Conservation (phyloP, 2,329 filamentous ascomycete genomes). For the Coniochaeta sp. region DNA sequence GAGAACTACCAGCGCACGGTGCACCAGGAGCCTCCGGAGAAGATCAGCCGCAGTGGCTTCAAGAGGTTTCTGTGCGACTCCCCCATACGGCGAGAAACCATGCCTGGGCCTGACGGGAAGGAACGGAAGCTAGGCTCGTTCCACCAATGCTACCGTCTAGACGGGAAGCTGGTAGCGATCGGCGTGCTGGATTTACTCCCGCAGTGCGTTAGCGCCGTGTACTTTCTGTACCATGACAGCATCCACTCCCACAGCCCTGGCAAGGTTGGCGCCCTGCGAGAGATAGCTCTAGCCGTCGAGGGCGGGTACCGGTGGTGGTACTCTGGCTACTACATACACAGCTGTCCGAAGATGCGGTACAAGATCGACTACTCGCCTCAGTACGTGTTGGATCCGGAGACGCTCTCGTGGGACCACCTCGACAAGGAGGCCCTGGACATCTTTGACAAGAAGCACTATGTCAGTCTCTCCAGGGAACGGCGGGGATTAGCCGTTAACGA, state of each 20-base stretch:
- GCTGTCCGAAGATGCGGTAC: constrained; percentile 76
- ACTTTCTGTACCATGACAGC: constrained; percentile 74
- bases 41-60: constrained; percentile 57
- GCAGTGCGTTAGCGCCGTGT: constrained; percentile 71
- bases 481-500: constrained; percentile 9
- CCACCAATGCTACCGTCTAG: constrained; percentile 75
- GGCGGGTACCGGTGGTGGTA: constrained; percentile 71
- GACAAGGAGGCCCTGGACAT: constrained; percentile 40
- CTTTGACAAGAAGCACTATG: constrained; percentile 49
- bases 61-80: constrained; percentile 67
- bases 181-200: constrained; percentile 72
- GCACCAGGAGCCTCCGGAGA: constrained; percentile 55
- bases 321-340: constrained; percentile 74
- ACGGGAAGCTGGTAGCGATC: constrained; percentile 68
- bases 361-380: constrained; percentile 74
- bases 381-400: constrained; percentile 63
- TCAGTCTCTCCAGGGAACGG: constrained; percentile 32
- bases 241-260: constrained; percentile 63
- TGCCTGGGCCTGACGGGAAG: constrained; percentile 37
- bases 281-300: constrained; percentile 64
- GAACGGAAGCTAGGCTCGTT: constrained; percentile 60
- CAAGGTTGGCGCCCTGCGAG: constrained; percentile 67
- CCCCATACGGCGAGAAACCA: constrained; percentile 44
- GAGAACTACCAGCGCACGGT: constrained; percentile 68
- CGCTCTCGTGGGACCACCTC: constrained; percentile 53